These are phyloP conservation scores for Jaenimonas drosophilae DNA, from an alignment of 208 protist genomes.

Conservation along the genomic window DNA sequence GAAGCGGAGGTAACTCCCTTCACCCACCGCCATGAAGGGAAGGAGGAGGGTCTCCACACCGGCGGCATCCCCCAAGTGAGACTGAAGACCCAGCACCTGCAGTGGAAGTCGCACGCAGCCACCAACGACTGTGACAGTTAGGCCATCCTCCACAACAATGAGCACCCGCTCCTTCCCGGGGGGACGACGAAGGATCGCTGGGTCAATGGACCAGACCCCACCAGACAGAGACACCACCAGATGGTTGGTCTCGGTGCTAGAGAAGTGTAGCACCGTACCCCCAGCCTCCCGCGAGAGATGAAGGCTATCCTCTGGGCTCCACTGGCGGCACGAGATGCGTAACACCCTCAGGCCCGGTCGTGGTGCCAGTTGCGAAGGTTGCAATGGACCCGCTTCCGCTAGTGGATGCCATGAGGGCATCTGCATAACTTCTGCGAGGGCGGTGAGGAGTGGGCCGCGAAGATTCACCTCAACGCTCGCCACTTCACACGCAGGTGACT, in stretches of 20 bases:
- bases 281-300: constrained; percentile 23
- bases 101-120: constrained; percentile 49
- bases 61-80: constrained; percentile 13
- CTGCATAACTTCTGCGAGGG: not conserved
- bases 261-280: constrained; percentile 52
- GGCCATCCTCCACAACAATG: constrained; percentile 50
- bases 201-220: constrained; percentile 37
- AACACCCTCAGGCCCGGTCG: not conserved
- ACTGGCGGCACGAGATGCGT: not conserved
- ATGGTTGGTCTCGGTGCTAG: constrained; percentile 48
- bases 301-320: not conserved
- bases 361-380: no score
- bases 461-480: not conserved
- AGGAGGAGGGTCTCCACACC: constrained; percentile 36
- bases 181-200: constrained; percentile 3
- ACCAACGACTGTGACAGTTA: constrained; percentile 58
- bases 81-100: constrained; percentile 9
- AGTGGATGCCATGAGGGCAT: not conserved
- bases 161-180: constrained; percentile 16
- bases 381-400: no score
- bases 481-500: not conserved
- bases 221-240: constrained; percentile 58
- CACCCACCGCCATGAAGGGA: constrained; percentile 60
- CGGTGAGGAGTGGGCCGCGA: no score
- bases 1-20: constrained; percentile 66